A percentile compares a stretch with the other conserved stretches of the same genome.
phyloP scores from a whole-genome alignment of 176 grass and related monocot genomes.

The Triticum monococcum region DNA sequence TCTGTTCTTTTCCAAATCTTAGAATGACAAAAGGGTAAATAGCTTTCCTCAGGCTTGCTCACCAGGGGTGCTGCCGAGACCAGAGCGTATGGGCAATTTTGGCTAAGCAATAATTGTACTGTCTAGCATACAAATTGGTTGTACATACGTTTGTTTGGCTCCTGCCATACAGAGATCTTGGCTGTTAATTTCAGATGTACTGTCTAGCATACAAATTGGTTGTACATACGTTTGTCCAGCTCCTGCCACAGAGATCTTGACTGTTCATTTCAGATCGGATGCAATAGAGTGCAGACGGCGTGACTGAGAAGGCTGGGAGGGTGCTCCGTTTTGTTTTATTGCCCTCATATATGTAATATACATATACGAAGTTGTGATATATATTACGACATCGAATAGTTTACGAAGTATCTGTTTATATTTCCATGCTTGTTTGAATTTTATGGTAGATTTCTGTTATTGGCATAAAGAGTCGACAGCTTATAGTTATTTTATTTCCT shows the following conservation, averaged over 20 bases:
- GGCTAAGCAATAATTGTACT: neutral
- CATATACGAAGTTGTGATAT: constrained; percentile 1
- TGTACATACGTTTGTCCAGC: too few relatives aligned
- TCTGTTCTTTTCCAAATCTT: neutral
- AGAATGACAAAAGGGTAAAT: neutral
- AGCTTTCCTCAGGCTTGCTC: neutral
- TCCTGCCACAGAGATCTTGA: too few relatives aligned
- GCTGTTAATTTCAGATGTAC: neutral
- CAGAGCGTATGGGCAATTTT: neutral
- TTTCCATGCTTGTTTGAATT: constrained; percentile 9
- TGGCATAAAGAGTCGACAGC: neutral
- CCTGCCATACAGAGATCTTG: neutral
- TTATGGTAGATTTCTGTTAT: constrained; percentile 4
- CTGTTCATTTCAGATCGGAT: neutral
- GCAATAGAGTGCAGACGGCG: neutral
- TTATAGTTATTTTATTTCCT: constrained; percentile 24
- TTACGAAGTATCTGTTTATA: neutral
- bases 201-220: too few relatives aligned
- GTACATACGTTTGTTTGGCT: neutral
- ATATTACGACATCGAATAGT: neutral
- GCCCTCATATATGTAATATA: neutral
- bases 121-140: neutral
- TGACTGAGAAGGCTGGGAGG: neutral
- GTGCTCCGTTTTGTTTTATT: neutral
- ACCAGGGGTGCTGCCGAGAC: neutral